Conservation (phyloP, 2,329 filamentous ascomycete genomes). For the Aspergillus sp. region DNA sequence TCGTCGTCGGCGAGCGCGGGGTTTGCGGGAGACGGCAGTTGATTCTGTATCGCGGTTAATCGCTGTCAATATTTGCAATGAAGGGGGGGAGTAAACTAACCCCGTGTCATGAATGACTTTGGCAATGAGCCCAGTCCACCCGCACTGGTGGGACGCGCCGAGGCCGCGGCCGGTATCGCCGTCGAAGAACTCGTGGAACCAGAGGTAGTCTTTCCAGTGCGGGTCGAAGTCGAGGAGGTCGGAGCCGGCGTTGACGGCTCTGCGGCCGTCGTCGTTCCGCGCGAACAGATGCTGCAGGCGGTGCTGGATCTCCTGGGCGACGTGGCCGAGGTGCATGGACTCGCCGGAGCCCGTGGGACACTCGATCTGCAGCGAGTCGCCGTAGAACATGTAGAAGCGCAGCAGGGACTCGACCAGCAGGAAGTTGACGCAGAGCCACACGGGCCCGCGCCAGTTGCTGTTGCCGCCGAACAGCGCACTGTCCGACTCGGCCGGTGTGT, state of each 20-base stretch:
- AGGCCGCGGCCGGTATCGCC: conserved; percentile 82
- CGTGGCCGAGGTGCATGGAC: conserved; percentile 89
- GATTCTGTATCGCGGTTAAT: conserved; percentile 44
- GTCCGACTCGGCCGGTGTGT: conserved; percentile 92
- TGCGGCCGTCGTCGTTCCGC: conserved; percentile 70
- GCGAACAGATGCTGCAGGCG: conserved; percentile 86
- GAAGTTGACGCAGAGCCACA: conserved; percentile 96
- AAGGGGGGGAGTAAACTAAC: conserved; percentile 44
- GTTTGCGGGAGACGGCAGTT: conserved; percentile 89
- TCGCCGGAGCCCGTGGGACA: conserved; percentile 90
- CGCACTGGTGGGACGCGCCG: conserved; percentile 87
- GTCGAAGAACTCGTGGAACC: conserved; percentile 98
- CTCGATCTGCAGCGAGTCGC: conserved; percentile 76
- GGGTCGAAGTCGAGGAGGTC: conserved; percentile 84
- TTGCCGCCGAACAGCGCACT: conserved; percentile 92
- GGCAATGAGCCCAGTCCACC: conserved; percentile 91
- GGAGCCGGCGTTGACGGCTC: conserved; percentile 78
- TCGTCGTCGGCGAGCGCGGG: conserved; percentile 72
- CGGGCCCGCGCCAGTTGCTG: conserved; percentile 94
- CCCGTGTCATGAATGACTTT: conserved; percentile 97
- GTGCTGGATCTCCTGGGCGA: conserved; percentile 91
- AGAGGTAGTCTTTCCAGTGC: conserved; percentile 86
- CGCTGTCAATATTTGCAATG: neutral
- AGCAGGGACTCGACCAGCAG: conserved; percentile 88
- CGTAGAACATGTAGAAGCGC: conserved; percentile 93